Evolutionary conservation across 495 filamentous ascomycete genomes (phyloP).

Genomic region (Tetracladium setigerum): DNA sequence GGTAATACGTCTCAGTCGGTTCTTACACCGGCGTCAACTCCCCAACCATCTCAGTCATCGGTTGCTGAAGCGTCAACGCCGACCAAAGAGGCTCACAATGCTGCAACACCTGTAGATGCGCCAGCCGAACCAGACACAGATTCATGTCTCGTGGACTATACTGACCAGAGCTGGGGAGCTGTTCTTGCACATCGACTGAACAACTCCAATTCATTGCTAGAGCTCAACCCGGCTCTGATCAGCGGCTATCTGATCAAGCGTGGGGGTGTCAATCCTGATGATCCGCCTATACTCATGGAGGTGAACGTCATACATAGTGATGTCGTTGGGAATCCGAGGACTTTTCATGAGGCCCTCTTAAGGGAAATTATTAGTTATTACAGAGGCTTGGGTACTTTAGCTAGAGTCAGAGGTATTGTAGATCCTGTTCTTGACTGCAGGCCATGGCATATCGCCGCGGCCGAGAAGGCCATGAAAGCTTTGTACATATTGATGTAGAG

Average conservation of each 20-base stretch:
- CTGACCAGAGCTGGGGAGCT: slow-evolving; percentile 77
- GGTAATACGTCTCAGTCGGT: slow-evolving; percentile 30
- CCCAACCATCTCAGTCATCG: slow-evolving; percentile 34
- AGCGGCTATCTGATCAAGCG: slow-evolving; percentile 76
- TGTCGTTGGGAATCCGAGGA: slow-evolving; percentile 25
- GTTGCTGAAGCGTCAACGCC: slow-evolving; percentile 34
- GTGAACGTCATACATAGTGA: slow-evolving; percentile 59
- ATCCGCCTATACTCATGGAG: slow-evolving; percentile 54
- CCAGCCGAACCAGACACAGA: slow-evolving; percentile 57
- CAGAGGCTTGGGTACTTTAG: slow-evolving; percentile 65
- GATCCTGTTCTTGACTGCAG: slow-evolving; percentile 54
- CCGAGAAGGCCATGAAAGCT: slow-evolving; percentile 54
- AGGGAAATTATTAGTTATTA: slow-evolving; percentile 70
- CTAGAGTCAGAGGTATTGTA: slow-evolving; percentile 58
- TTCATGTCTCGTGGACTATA: slow-evolving; percentile 64
- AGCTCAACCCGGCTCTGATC: slow-evolving; percentile 55
- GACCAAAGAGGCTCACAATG: slow-evolving; percentile 30
- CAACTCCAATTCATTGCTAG: slow-evolving; percentile 53
- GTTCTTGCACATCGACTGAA: slow-evolving; percentile 65
- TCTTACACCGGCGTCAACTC: slow-evolving; percentile 50
- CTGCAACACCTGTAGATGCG: slow-evolving; percentile 46
- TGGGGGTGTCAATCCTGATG: slow-evolving; percentile 50
- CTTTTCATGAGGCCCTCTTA: slow-evolving; percentile 46
- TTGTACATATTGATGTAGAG: slow-evolving; percentile 46
- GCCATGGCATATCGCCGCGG: slow-evolving; percentile 85